Conservation (phyloP, 306 rosid species). For the Luffa aegyptiaca region DNA sequence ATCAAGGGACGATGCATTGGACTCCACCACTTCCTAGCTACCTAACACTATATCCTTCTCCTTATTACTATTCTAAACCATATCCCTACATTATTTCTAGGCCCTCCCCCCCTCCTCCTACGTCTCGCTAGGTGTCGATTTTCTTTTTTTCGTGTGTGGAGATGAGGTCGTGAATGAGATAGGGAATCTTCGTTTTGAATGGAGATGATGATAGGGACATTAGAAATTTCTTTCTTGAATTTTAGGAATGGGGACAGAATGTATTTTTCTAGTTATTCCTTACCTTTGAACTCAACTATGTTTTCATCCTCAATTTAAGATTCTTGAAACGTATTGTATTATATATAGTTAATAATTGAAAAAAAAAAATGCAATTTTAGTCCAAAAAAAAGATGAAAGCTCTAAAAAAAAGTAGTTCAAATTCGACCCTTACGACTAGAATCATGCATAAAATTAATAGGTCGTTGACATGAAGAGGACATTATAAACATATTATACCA, state of each 20-base stretch:
- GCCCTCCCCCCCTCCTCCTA: background rate
- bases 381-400: too few species aligned
- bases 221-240: background rate
- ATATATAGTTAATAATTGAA: background rate
- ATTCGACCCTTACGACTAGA: too few species aligned
- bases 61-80: background rate
- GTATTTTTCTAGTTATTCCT: background rate
- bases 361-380: too few species aligned
- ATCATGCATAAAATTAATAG: too few species aligned
- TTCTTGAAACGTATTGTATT: background rate
- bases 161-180: background rate
- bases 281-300: background rate
- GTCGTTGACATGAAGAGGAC: too few species aligned
- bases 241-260: background rate
- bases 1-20: constrained; percentile 1
- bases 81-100: background rate
- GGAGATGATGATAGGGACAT: background rate
- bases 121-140: background rate
- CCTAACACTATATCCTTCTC: background rate
- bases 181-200: background rate
- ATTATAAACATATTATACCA: too few species aligned
- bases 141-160: background rate
- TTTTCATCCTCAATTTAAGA: background rate
- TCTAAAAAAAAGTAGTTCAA: too few species aligned
- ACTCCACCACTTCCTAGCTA: constrained; percentile 5